Conservation (phyloP, 129 eudicot genomes). For the Tanacetum coccineum region DNA sequence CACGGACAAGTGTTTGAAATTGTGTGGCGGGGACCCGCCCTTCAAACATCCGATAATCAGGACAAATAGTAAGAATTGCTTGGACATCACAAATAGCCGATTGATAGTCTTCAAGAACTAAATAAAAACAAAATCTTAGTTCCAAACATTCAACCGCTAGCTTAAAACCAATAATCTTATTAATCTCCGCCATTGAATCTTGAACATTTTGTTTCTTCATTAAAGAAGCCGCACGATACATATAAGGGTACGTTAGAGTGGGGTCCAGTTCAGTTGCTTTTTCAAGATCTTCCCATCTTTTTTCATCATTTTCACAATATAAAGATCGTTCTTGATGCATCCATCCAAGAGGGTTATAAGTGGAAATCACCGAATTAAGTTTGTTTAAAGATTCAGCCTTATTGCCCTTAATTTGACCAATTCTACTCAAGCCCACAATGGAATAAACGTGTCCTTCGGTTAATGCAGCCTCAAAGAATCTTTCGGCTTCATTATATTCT, state of each 20-base stretch:
- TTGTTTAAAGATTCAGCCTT: constrained; percentile 49
- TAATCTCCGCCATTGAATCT: constrained; percentile 74
- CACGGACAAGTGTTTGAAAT: constrained; percentile 75
- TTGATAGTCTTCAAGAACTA: constrained; percentile 78
- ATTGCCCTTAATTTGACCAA: constrained; percentile 60
- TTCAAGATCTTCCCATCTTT: constrained; percentile 66
- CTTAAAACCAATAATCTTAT: constrained; percentile 78
- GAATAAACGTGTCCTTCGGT: constrained; percentile 83
- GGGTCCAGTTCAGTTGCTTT: constrained; percentile 89
- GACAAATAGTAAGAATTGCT: constrained; percentile 80
- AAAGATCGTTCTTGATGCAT: constrained; percentile 93
- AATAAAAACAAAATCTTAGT: constrained; percentile 78
- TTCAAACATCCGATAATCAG: constrained; percentile 81
- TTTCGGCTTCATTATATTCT: constrained; percentile 72
- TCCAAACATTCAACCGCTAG: constrained; percentile 92
- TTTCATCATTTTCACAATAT: constrained; percentile 62
- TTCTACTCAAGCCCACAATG: constrained; percentile 75
- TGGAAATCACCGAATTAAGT: constrained; percentile 60
- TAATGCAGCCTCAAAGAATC: constrained; percentile 59
- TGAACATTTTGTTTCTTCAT: constrained; percentile 77
- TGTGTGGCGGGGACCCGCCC: constrained; percentile 87
- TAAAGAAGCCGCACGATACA: constrained; percentile 91
- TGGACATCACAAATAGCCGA: constrained; percentile 90
- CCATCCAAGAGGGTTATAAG: constrained; percentile 79
- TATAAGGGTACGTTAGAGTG: constrained; percentile 84